A percentile compares a stretch with the other conserved stretches of the same genome.
Evolutionary conservation across 192 early-diverging fungal genomes (phyloP).

Genomic region (Coemansia javaensis): DNA sequence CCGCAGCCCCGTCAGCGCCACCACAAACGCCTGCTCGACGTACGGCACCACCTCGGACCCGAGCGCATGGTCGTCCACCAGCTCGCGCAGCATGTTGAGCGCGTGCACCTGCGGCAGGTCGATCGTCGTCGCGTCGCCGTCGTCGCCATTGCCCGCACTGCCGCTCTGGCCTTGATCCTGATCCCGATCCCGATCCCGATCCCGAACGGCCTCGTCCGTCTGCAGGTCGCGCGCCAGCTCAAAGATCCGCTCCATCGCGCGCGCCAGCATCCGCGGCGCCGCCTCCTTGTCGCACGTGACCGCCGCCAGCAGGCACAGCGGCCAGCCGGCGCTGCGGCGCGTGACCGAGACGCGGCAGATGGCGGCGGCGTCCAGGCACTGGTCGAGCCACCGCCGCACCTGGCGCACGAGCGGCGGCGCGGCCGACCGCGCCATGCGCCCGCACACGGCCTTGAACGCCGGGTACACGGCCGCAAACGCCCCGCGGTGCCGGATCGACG

Average conservation of each 20-base stretch:
- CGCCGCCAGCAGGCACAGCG: constrained; percentile 80
- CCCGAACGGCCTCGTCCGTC: background rate
- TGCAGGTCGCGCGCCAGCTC: constrained; percentile 47
- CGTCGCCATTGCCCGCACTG: too few species aligned
- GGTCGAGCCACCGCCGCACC: constrained; percentile 72
- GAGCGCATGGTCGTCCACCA: constrained; percentile 80
- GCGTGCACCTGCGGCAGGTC: constrained; percentile 93
- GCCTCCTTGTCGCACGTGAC: constrained; percentile 64
- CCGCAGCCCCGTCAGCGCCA: constrained; percentile 76
- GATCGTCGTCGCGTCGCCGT: constrained; percentile 56
- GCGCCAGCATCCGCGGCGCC: constrained; percentile 56
- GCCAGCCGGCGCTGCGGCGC: constrained; percentile 84
- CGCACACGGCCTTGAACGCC: constrained; percentile 68
- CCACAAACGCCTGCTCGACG: constrained; percentile 67
- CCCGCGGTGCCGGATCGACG: constrained; percentile 82
- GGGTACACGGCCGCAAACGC: constrained; percentile 87
- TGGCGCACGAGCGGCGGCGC: constrained; percentile 50
- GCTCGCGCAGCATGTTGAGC: constrained; percentile 78
- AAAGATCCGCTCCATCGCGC: constrained; percentile 67
- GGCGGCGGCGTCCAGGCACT: constrained; percentile 68
- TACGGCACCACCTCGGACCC: constrained; percentile 69
- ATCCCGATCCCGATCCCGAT: too few species aligned
- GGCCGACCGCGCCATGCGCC: constrained; percentile 59
- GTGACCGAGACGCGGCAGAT: constrained; percentile 81
- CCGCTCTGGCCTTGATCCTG: background rate